Percentiles rank a stretch among this genome's conserved stretches.
These are phyloP conservation scores for Silene coronaria DNA, from an alignment of 179 eudicot species.

Conservation along the genomic window DNA sequence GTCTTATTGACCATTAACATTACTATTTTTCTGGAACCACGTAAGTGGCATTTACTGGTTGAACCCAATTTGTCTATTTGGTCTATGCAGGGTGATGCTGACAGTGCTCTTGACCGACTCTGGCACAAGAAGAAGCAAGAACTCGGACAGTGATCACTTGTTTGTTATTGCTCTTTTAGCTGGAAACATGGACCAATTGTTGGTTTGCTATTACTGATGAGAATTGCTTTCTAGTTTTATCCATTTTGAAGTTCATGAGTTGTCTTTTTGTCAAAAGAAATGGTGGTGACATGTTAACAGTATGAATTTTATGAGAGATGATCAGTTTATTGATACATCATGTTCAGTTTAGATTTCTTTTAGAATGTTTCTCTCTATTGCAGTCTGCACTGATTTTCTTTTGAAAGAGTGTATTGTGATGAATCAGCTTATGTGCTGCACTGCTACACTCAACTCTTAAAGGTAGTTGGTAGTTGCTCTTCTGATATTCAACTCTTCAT, in stretches of 20 bases:
- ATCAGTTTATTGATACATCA: too few relatives aligned
- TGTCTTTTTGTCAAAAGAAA: neutral
- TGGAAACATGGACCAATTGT: neutral
- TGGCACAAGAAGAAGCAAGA: constrained; percentile 56
- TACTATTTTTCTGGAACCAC: neutral
- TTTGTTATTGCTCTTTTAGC: neutral
- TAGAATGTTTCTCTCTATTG: neutral
- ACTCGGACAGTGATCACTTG: constrained; percentile 24
- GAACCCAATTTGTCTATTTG: neutral
- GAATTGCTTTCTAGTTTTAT: neutral
- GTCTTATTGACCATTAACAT: neutral
- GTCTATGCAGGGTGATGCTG: constrained; percentile 50
- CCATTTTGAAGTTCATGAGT: constrained; percentile 8
- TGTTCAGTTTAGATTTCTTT: neutral
- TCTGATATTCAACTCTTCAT: too few relatives aligned
- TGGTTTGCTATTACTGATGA: neutral
- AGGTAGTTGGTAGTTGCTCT: too few relatives aligned
- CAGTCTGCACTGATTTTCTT: neutral
- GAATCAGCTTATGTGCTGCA: too few relatives aligned
- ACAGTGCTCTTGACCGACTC: constrained; percentile 60
- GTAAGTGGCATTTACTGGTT: neutral
- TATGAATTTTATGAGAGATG: constrained; percentile 14
- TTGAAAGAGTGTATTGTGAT: neutral
- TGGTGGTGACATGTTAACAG: neutral
- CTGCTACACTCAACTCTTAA: too few relatives aligned